Evolutionary conservation across 768 basidiomycete species (phyloP), one percentile per base, ranked within the genome.

Genomic region (Cystobasidium ongulense): DNA sequence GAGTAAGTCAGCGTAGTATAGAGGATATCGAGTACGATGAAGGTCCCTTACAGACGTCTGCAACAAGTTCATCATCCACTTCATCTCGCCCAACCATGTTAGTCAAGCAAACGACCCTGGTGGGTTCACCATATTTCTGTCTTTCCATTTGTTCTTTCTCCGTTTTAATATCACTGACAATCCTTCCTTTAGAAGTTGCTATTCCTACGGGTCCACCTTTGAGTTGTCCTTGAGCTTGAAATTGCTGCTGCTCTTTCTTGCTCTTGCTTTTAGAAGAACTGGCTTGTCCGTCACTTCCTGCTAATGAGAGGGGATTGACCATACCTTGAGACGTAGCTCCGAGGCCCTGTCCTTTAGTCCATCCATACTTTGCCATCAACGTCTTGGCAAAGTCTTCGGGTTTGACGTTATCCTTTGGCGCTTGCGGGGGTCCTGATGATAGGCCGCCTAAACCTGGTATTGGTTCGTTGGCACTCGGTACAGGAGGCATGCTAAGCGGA

Each of bases 351-450:
- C 95, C 95, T 80, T 91, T 91, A 80, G 90, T 90, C 80, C 96
- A 92, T 0, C 94, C 94, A 90, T 90, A 94, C 82, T 93, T 96
- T 1, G 90, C 90, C 92, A 96, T 95, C 77, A 95, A 80, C 38
- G 90, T 88, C 15, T 88, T 88, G 36, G 91, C 91, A 77, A 94
- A 92, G 39, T 75, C 76, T 75, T 76, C 39, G 8, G 75, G 75
- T 35, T 71, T 75, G 10, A 38, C 25, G 18, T 39, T 63, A 11
- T 74, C 72, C 27, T 61, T 68, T 13, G 74, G 57, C n/a, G 65
- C 17, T n/a, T 59, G n/a, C 5, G 74, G 10, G 11, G 57, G 23
- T 67, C 23, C 43, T 29, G 65, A 29, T 15, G 63, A 15, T 17
- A 43, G 38, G 4, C 41, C 50, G 18, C 65, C 46, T 15, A 67